Evolutionary conservation across 257 asterid genomes (phyloP), one percentile per base, ranked within the genome.

Genomic region (Cruciata laevipes): DNA sequence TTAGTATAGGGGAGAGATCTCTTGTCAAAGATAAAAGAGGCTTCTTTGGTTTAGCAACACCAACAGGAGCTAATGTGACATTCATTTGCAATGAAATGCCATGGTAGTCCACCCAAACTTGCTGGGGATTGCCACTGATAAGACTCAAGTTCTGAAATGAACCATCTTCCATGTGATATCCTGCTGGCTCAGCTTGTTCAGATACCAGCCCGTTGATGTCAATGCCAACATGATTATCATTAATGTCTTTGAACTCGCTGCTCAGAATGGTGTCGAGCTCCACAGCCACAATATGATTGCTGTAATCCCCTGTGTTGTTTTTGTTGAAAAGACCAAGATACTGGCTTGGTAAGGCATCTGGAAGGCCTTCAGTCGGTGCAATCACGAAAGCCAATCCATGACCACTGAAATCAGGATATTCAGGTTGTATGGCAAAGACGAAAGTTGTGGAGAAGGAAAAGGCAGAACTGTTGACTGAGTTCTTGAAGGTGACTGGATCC

Each of bases 191-290:
- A 5, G 76, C 23, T 9, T 3, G 0, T 3, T 9, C 67, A 2
- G 89, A 87, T 1, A 16, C 6, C 74, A 87, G 3, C 3, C 78
- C 63, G 32, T 80, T 83, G 61, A 87, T 53, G 59, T 87, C 91
- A 61, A 87, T 74, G 0, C 95, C 91, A 13, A 83, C 86, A 58
- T 85, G 91, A 61, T 87, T 85, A 42, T 77, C 83, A 44, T 85
- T 35, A 4, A 66, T 81, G 66, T 87, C 87, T 3, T 35, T 31
- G 21, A 83, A 80, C 38, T 81, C 89, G 0, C 42, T 2, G 59
- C 74, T 83, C 67, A 59, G 11, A 3, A 53, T 5, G 59, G 59
- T 53, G 59, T 53, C 59, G 13, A 53, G 14, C 24, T 53, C 59
- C 25, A 53, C 27, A 18, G 59, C 59, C 8, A 53, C 27, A 0